phyloP scores from a whole-genome alignment of 345 rosid species.

The Acer negundo region DNA sequence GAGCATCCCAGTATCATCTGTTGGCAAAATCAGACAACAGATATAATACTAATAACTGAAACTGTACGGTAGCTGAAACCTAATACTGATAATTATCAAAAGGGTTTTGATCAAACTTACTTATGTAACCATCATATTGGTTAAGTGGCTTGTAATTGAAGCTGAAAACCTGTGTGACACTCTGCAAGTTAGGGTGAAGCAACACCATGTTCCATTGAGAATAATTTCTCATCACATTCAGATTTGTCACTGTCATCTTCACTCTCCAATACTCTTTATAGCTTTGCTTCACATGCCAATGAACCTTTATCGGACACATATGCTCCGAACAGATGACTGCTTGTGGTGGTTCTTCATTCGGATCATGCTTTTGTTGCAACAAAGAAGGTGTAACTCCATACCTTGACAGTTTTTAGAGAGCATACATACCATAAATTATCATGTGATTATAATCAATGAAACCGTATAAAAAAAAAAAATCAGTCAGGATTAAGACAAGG shows the following conservation, averaged over 20 bases:
- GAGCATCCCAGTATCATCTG: slow-evolving; percentile 85
- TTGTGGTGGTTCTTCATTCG: slow-evolving; percentile 34
- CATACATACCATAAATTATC: too few relatives aligned
- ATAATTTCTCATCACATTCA: slow-evolving; percentile 64
- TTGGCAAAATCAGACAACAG: not conserved
- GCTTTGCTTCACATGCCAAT: slow-evolving; percentile 91
- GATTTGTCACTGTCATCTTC: slow-evolving; percentile 65
- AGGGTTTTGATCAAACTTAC: slow-evolving; percentile 31
- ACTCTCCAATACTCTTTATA: slow-evolving; percentile 80
- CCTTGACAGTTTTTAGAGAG: slow-evolving; percentile 14
- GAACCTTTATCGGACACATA: slow-evolving; percentile 77
- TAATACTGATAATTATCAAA: too few relatives aligned
- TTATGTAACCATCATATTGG: slow-evolving; percentile 41
- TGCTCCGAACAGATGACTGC: slow-evolving; percentile 64
- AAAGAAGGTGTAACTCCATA: slow-evolving; percentile 38
- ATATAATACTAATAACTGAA: too few relatives aligned
- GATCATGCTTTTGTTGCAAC: slow-evolving; percentile 46
- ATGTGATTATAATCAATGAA: too few relatives aligned
- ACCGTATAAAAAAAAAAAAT: too few relatives aligned
- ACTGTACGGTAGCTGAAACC: too few relatives aligned
- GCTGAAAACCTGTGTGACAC: slow-evolving; percentile 64
- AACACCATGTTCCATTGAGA: slow-evolving; percentile 80
- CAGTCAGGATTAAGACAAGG: not conserved
- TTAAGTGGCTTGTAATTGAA: slow-evolving; percentile 67
- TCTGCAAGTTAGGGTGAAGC: slow-evolving; percentile 70